phyloP scores from a whole-genome alignment of 2,329 filamentous ascomycete species.

The Sclerotinia glacialis region DNA sequence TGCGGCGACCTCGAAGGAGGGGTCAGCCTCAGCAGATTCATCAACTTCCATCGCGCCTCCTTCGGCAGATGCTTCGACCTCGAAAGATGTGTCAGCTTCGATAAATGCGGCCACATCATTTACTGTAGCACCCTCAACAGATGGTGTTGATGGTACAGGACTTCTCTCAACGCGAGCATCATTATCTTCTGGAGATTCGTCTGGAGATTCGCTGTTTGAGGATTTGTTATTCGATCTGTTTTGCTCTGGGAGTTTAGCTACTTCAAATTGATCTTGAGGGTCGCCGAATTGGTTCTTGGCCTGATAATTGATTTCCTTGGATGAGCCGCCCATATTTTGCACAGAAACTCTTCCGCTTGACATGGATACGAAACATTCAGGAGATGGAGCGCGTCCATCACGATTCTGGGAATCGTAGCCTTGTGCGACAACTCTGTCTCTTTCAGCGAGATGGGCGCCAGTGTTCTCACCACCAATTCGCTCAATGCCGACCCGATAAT shows the following conservation, averaged over 20 bases:
- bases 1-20: neutral
- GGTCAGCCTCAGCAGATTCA: neutral
- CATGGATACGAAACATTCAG: too few relatives aligned
- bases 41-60: constrained; percentile 1
- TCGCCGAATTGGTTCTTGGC: neutral
- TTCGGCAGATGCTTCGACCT: neutral
- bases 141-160: neutral
- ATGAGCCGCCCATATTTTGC: neutral
- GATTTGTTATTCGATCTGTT: neutral
- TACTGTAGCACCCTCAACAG: neutral
- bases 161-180: neutral
- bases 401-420: neutral
- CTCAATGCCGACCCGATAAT: neutral
- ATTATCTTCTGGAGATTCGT: neutral
- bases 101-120: neutral
- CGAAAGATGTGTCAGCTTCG: neutral
- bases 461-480: neutral
- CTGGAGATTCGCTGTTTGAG: neutral
- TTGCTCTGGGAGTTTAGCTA: neutral
- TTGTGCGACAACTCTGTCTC: neutral
- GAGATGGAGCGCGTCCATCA: neutral
- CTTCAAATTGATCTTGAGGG: neutral
- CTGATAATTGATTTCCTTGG: neutral
- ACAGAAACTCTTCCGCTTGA: neutral
- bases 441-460: neutral